Evolutionary conservation across 2,329 filamentous ascomycete genomes (phyloP), one percentile per base, ranked within the genome.

Genomic region (Aspergillus melleus): DNA sequence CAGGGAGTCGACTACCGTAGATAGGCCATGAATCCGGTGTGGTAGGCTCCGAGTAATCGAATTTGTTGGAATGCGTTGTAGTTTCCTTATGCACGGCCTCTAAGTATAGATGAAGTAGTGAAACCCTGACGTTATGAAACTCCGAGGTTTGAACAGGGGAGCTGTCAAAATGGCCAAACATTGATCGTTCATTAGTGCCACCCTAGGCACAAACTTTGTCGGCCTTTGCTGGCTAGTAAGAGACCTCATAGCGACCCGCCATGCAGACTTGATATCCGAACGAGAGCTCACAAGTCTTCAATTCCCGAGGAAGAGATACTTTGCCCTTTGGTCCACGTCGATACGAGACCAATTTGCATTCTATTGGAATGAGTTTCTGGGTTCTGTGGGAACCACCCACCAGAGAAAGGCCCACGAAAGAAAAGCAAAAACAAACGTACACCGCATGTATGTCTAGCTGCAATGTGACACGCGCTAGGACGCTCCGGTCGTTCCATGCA

Each of bases 401-500:
- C 19, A 30, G 10, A 5, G 19, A 32, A 30, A 29, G 8, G 22
- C 5, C 4, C 22, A 16, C 20, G 6, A 42, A 29, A 55, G 19
- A 54, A 16, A 39, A 53, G 22, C 11, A 19, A 52, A 20, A 52
- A 29, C 19, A 30, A 19, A 44, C 50, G 30, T 51, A 57, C 55
- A 59, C 57, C 36, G 57, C 57, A 52, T 44, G 14, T 51, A 24
- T 32, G 3, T 30, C 24, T 26, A 36, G 24, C 52, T 51, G 52
- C 20, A 55, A 39, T 52, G 39, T 39, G 44, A 54, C 58, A 50
- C 19, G 39, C 47, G 19, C 51, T 54, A 52, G 42, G 57, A 55
- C 57, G 9, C 49, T 57, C 49, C 55, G 59, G 46, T 55, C 24
- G 26, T 58, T 61, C 55, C 32, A 58, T 61, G 55, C 59, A 55